Conservation (phyloP, 1,284 basidiomycete species). For the Agaricales sp. region DNA sequence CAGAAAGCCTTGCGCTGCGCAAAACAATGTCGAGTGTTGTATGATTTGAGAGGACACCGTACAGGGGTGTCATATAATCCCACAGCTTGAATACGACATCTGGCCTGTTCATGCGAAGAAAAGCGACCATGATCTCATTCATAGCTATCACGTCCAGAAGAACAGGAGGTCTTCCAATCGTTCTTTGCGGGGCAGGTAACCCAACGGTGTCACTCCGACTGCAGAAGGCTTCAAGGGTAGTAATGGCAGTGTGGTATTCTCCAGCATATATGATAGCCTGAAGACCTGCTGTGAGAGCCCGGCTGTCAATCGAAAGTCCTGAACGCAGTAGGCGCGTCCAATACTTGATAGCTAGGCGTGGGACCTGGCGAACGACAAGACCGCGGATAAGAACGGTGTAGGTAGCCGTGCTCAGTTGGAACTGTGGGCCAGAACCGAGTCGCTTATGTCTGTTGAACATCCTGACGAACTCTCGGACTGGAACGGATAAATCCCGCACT, state of each 20-base stretch:
- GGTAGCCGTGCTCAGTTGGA: constrained; percentile 21
- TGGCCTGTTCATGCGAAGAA: constrained; percentile 40
- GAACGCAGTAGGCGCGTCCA: constrained; percentile 33
- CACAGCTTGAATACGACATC: constrained; percentile 54
- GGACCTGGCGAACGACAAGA: constrained; percentile 31
- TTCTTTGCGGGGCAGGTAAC: constrained; percentile 3
- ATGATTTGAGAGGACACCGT: constrained; percentile 41
- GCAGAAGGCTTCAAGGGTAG: constrained; percentile 32
- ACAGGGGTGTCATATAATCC: constrained; percentile 44
- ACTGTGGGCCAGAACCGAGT: background rate
- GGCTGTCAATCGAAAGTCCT: constrained; percentile 30
- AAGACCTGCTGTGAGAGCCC: constrained; percentile 39
- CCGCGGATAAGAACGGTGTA: constrained; percentile 44
- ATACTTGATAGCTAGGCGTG: constrained; percentile 26
- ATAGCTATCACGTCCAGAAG: constrained; percentile 27
- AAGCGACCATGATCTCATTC: constrained; percentile 43
- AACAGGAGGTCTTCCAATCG: constrained; percentile 13
- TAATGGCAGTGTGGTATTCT: constrained; percentile 36
- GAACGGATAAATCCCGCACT: constrained; percentile 14
- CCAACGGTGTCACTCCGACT: constrained; percentile 10
- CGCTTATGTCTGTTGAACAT: background rate
- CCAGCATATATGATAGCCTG: constrained; percentile 35
- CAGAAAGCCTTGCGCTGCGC: constrained; percentile 41
- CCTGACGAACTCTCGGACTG: constrained; percentile 23
- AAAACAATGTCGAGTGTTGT: constrained; percentile 50